These are phyloP conservation scores for Trichophyton schoenleinii DNA, from an alignment of 2,329 filamentous ascomycete species.

Conservation along the genomic window DNA sequence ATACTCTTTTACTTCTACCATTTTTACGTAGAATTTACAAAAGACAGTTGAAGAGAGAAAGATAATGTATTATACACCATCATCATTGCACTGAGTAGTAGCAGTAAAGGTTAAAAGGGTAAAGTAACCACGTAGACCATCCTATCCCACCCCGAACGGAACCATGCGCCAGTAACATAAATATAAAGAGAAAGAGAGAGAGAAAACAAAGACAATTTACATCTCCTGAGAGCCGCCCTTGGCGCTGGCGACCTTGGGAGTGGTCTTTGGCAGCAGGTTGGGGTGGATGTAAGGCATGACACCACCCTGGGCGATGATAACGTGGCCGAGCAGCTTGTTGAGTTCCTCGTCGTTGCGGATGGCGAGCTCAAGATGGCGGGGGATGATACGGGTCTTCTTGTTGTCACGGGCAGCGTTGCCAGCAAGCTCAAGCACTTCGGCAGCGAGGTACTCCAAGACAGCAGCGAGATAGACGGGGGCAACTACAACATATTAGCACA, in stretches of 20 bases:
- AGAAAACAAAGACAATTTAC: conserved; percentile 33
- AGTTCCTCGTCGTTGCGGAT: conserved; percentile 99
- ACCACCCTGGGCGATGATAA: conserved; percentile 95
- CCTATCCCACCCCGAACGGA: conserved; percentile 49
- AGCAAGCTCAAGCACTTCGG: conserved; percentile 12
- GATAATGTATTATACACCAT: conserved; percentile 1
- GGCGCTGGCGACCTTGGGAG: conserved; percentile 62
- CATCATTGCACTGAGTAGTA: background rate
- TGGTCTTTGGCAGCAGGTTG: conserved; percentile 99
- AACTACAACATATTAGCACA: conserved; percentile 29
- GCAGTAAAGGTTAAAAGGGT: background rate
- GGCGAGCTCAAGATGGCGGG: conserved; percentile 94
- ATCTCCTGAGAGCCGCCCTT: conserved; percentile 74
- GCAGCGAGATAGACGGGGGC: conserved; percentile 74
- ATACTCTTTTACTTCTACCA: background rate
- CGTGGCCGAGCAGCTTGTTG: conserved; percentile 95
- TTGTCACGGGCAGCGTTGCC: conserved; percentile 96
- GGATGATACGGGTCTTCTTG: conserved; percentile 99
- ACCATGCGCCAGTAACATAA: conserved; percentile 45
- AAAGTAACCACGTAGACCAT: conserved; percentile 1
- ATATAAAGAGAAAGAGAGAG: conserved; percentile 33
- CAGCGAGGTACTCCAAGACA: conserved; percentile 12
- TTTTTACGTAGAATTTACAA: background rate
- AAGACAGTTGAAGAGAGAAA: background rate
- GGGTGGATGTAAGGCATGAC: conserved; percentile 95